Evolutionary conservation across 495 filamentous ascomycete species (phyloP).

Genomic region (Aspergillus sclerotioniger): DNA sequence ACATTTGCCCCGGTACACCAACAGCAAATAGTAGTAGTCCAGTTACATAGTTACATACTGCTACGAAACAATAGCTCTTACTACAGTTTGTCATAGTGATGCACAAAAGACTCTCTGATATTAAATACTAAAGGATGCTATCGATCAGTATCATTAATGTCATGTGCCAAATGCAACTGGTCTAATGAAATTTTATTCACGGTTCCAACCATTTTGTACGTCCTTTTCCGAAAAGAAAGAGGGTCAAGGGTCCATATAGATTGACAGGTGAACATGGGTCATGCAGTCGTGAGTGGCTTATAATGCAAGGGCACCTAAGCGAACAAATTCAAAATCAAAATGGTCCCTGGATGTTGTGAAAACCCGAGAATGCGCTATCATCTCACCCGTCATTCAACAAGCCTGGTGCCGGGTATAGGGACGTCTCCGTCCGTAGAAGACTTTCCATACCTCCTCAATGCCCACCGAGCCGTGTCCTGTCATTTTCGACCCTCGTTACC

Average conservation of each 20-base stretch:
- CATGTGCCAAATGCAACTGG: constrained; percentile 17
- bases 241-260: constrained; percentile 12
- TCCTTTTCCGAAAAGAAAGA: constrained; percentile 6
- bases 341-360: not conserved
- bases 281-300: constrained; percentile 28
- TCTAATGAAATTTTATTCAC: constrained; percentile 15
- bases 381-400: not conserved
- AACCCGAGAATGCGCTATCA: constrained; percentile 3
- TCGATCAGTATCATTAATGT: constrained; percentile 12
- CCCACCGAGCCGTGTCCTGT: constrained; percentile 8
- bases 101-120: constrained; percentile 7
- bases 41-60: too few species aligned
- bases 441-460: not conserved
- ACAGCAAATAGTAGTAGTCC: too few species aligned
- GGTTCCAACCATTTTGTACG: constrained; percentile 11
- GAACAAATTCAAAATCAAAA: constrained; percentile 6
- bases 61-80: not conserved
- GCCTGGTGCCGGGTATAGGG: not conserved
- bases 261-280: constrained; percentile 18
- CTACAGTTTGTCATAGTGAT: not conserved
- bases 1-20: too few species aligned
- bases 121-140: constrained; percentile 15
- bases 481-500: constrained; percentile 14
- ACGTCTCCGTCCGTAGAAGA: not conserved
- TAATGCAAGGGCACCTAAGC: constrained; percentile 23